Evolutionary conservation across 208 protist genomes (phyloP).

Genomic region (Crithidia expoeki): DNA sequence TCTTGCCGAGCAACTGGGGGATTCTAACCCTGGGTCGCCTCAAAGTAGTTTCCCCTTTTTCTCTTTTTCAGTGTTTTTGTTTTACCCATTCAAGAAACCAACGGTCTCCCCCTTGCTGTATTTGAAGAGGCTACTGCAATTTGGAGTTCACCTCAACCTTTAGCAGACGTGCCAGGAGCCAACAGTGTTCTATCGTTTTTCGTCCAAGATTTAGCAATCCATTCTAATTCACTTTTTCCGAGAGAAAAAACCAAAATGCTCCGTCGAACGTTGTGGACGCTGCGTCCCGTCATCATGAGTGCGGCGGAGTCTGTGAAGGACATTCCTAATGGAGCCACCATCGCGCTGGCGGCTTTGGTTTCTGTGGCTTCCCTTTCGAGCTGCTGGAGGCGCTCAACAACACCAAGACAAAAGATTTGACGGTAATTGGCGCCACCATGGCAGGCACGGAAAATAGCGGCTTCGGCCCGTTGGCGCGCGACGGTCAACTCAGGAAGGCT

Average conservation of each 20-base stretch:
- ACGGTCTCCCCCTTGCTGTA: too few species aligned
- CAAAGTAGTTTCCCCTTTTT: background rate
- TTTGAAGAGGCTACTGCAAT: too few species aligned
- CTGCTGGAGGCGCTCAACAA: slow-evolving; percentile 79
- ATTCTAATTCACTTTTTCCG: too few species aligned
- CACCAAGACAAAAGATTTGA: slow-evolving; percentile 74
- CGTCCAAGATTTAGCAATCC: too few species aligned
- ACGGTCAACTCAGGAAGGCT: slow-evolving; percentile 74
- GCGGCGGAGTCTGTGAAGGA: slow-evolving; percentile 59
- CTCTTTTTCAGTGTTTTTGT: too few species aligned
- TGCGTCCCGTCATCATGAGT: slow-evolving; percentile 30
- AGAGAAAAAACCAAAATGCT: slow-evolving; percentile 33
- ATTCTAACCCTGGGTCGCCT: too few species aligned
- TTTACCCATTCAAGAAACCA: too few species aligned
- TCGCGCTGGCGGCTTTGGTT: slow-evolving; percentile 93
- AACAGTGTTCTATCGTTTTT: too few species aligned
- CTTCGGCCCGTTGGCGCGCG: slow-evolving; percentile 83
- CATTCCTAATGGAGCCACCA: slow-evolving; percentile 33
- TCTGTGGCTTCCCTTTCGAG: slow-evolving; percentile 91
- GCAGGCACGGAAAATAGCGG: slow-evolving; percentile 91
- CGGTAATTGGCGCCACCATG: slow-evolving; percentile 89
- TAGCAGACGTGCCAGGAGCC: too few species aligned
- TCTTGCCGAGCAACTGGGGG: too few species aligned
- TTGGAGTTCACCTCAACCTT: too few species aligned
- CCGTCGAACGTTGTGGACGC: slow-evolving; percentile 13